These are phyloP conservation scores for Akanthomyces uredinophilus DNA, from an alignment of 2,329 filamentous ascomycete species.

Conservation along the genomic window DNA sequence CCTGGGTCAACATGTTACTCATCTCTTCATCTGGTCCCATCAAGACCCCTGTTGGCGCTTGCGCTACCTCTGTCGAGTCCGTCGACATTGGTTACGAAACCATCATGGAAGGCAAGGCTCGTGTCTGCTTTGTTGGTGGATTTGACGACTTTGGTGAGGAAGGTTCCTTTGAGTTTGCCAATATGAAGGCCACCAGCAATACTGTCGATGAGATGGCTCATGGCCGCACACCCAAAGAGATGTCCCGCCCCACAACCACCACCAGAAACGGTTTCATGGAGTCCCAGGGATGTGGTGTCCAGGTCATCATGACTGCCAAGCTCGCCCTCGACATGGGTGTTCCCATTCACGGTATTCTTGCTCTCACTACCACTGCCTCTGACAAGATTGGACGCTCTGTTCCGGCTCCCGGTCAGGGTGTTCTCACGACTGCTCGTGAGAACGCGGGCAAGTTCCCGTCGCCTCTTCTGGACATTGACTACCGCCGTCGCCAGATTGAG, in stretches of 20 bases:
- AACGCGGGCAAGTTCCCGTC: slow-evolving; percentile 88
- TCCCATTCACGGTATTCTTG: slow-evolving; percentile 91
- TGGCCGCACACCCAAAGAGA: slow-evolving; percentile 90
- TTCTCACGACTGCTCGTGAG: slow-evolving; percentile 92
- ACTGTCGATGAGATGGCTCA: slow-evolving; percentile 94
- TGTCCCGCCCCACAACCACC: slow-evolving; percentile 96
- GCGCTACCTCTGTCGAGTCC: slow-evolving; percentile 94
- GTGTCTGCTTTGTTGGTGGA: slow-evolving; percentile 94
- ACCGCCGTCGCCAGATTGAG: slow-evolving; percentile 91
- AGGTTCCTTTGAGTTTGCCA: slow-evolving; percentile 98
- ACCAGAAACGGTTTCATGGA: slow-evolving; percentile 99
- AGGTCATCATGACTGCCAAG: slow-evolving; percentile 96
- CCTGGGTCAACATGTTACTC: slow-evolving; percentile 99
- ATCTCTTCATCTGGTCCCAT: slow-evolving; percentile 96
- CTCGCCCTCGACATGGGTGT: slow-evolving; percentile 98
- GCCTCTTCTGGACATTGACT: slow-evolving; percentile 94
- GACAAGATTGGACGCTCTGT: slow-evolving; percentile 99
- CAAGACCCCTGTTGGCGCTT: slow-evolving; percentile 97
- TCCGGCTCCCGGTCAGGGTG: slow-evolving; percentile 92
- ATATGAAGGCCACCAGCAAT: slow-evolving; percentile 99
- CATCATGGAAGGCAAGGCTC: slow-evolving; percentile 96
- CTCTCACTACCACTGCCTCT: slow-evolving; percentile 89
- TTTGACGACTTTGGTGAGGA: slow-evolving; percentile 99
- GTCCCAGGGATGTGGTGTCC: slow-evolving; percentile 96
- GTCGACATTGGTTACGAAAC: slow-evolving; percentile 97